Conservation (phyloP, 768 basidiomycete genomes). For the Suillus weaverae region DNA sequence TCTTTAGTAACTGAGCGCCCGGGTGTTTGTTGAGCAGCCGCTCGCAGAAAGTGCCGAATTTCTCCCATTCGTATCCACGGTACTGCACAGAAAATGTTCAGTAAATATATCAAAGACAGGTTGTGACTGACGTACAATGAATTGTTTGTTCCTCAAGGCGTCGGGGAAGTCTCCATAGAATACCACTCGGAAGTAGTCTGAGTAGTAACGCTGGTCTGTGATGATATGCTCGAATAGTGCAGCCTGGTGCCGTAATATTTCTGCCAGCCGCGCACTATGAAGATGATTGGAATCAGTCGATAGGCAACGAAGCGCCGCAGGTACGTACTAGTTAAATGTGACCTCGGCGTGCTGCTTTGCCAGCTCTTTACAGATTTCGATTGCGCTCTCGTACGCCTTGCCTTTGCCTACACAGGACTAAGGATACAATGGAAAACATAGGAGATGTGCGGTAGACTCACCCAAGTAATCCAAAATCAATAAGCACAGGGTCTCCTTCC, state of each 20-base stretch:
- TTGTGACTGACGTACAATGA: slow-evolving; percentile 61
- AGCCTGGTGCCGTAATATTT: slow-evolving; percentile 87
- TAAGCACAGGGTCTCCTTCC: slow-evolving; percentile 90
- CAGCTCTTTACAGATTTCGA: slow-evolving; percentile 91
- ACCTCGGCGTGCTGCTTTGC: slow-evolving; percentile 84
- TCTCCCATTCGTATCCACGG: slow-evolving; percentile 95
- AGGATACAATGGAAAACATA: slow-evolving; percentile 8
- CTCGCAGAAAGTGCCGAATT: slow-evolving; percentile 86
- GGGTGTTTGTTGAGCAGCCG: slow-evolving; percentile 90
- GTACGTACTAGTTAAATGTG: slow-evolving; percentile 85
- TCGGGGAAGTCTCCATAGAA: slow-evolving; percentile 92
- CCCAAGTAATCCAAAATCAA: slow-evolving; percentile 94
- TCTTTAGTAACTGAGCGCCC: slow-evolving; percentile 76
- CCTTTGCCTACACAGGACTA: slow-evolving; percentile 67
- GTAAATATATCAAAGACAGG: background rate
- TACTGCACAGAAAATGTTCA: slow-evolving; percentile 49
- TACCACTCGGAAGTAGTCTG: slow-evolving; percentile 91
- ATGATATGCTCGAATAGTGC: slow-evolving; percentile 84
- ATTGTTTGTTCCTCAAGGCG: slow-evolving; percentile 85
- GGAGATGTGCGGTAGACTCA: slow-evolving; percentile 31
- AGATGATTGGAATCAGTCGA: slow-evolving; percentile 12
- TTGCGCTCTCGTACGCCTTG: slow-evolving; percentile 95
- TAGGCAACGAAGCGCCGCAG: background rate
- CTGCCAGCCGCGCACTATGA: slow-evolving; percentile 74
- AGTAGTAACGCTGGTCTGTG: slow-evolving; percentile 78